phyloP scores from a whole-genome alignment of 805 yeast species.

The Yarrowia yakushimensis region DNA sequence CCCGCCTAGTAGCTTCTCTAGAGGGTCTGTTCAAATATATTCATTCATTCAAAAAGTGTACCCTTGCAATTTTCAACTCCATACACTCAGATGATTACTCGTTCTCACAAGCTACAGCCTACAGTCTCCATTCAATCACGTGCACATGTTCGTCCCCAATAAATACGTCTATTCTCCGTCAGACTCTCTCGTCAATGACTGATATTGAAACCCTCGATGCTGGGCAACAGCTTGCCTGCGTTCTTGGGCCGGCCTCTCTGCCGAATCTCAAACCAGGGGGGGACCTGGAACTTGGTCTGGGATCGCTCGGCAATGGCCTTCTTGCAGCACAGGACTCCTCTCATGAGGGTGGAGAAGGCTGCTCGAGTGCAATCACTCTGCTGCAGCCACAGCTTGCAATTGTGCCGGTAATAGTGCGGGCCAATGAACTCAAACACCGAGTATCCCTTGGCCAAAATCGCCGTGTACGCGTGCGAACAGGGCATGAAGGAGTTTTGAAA shows the following conservation, averaged over 20 bases:
- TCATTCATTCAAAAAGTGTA: too few species aligned
- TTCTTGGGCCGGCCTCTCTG: slow-evolving; percentile 18
- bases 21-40: too few species aligned
- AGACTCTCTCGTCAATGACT: neutral
- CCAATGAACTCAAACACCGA: slow-evolving; percentile 19
- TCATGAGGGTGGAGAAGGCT: neutral
- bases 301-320: slow-evolving; percentile 5
- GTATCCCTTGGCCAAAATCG: slow-evolving; percentile 17
- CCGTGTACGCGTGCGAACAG: slow-evolving; percentile 8
- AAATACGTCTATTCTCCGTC: neutral
- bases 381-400: slow-evolving; percentile 22
- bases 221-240: slow-evolving; percentile 8
- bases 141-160: neutral
- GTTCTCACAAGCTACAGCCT: too few species aligned
- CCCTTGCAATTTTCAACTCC: too few species aligned
- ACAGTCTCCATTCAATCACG: too few species aligned
- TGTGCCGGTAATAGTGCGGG: slow-evolving; percentile 18
- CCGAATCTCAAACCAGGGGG: slow-evolving; percentile 19
- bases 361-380: slow-evolving; percentile 20
- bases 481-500: slow-evolving; percentile 19
- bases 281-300: slow-evolving; percentile 20
- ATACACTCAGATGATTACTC: too few species aligned
- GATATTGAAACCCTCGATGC: slow-evolving; percentile 9
- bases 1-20: too few species aligned
- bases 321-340: slow-evolving; percentile 12